Base-by-base conservation (phyloP, 306 rosid species). In the Prunus padus region DNA sequence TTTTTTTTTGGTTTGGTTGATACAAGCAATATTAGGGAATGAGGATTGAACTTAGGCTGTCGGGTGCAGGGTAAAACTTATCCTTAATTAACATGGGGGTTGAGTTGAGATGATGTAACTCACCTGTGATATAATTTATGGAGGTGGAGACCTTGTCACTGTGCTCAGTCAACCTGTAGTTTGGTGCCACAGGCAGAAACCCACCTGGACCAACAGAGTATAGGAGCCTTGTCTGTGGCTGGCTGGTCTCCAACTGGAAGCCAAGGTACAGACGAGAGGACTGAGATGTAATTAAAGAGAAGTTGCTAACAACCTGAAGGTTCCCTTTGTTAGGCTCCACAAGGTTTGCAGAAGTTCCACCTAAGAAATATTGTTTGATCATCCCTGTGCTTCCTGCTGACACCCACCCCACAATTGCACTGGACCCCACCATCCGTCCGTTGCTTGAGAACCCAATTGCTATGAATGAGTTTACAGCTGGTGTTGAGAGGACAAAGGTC, bases 401-500 rank as follows among this genome's bases (percentile, higher is more conserved):
- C 0, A 88, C 52, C 97, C 97, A 92, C 10, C 97, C 97, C 61
- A 92, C 96, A 42, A 92, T 66, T 66, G 97, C 96, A 83, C 96
- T 92, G 42, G 97, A 82, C 6, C 95, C 93, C 15, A 85, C 84
- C 97, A 92, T 92, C 22, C 28, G 76, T 20, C 97, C 97, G 60
- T 65, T 77, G 19, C 82, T 83, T 44, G 97, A 89, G 85, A 92
- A 92, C 8, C 96, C 97, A 22, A 92, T 88, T 57, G 91, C 87
- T 64, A 89, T 81, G 70, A 80, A 92, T 1, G 93, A 82, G 62
- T 82, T 81, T 61, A 72, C 72, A 51, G 76, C 78, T 8, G 91
- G 96, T 7, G 87, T 80, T 61, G 97, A 89, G 12, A 92, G 82
- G 70, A 92, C 80, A 83, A 92, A 92, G 81, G 87, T 88, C 97